Evolutionary conservation across 169 alveolate genomes (phyloP).

Genomic region (Cystoisospora suis): DNA sequence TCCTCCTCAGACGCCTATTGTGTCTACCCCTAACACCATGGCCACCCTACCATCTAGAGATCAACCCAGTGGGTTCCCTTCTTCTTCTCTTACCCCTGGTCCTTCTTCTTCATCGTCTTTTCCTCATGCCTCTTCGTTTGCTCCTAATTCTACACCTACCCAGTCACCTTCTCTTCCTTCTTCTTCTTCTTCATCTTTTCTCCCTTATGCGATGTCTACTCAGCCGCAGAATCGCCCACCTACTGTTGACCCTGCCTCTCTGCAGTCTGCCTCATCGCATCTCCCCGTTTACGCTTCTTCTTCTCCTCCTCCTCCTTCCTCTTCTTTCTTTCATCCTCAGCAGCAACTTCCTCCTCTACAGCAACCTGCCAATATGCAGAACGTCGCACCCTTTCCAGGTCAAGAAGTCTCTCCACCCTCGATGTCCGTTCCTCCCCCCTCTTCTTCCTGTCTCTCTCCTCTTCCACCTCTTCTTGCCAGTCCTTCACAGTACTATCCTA

Average conservation of each 20-base stretch:
- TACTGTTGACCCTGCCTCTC: neutral
- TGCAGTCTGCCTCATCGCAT: neutral
- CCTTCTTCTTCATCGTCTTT: neutral
- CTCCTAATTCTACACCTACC: neutral
- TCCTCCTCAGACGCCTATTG: neutral
- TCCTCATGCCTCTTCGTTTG: neutral
- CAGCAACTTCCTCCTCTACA: neutral
- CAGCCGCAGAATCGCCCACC: neutral
- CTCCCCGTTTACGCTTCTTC: neutral
- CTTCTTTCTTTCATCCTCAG: neutral
- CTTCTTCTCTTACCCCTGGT: neutral
- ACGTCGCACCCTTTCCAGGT: neutral
- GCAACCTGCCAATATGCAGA: neutral
- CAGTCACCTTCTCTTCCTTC: neutral
- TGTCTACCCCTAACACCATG: too few relatives aligned
- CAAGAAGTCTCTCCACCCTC: neutral
- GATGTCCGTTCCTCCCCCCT: neutral
- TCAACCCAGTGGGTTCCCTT: too few relatives aligned
- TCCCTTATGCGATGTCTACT: neutral
- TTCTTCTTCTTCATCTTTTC: neutral
- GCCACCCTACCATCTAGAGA: too few relatives aligned
- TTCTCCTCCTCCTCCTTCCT: neutral
- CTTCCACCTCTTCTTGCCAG: neutral
- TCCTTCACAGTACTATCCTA: neutral
- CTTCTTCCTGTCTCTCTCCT: neutral